Evolutionary conservation across 208 protist species (phyloP).

Genomic region (Trichomonas tenax): DNA sequence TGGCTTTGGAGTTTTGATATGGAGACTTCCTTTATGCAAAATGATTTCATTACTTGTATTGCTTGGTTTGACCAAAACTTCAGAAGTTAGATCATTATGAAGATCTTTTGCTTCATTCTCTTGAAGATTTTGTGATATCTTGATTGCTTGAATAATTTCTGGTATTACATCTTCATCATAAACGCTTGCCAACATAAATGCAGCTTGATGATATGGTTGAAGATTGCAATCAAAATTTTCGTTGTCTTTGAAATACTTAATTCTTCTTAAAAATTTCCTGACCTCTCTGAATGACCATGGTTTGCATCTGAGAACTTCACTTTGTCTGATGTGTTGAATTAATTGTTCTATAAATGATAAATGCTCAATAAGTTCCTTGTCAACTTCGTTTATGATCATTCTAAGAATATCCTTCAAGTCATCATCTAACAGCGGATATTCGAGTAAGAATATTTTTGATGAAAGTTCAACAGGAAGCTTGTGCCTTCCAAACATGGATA

Average conservation of each 20-base stretch:
- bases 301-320: background rate
- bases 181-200: background rate
- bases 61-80: background rate
- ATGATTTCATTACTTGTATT: background rate
- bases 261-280: background rate
- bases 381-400: background rate
- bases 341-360: background rate
- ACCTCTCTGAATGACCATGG: background rate
- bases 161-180: no score
- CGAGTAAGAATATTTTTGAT: background rate
- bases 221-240: background rate
- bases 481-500: background rate
- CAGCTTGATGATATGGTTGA: background rate
- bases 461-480: background rate
- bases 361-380: background rate
- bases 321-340: background rate
- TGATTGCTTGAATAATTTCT: background rate
- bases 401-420: background rate
- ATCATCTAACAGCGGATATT: background rate
- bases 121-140: background rate
- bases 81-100: background rate
- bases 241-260: background rate
- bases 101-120: background rate
- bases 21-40: background rate
- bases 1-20: background rate